Evolutionary conservation across 768 basidiomycete genomes (phyloP), one percentile per base, ranked within the genome.

Genomic region (Pluteus cervinus): DNA sequence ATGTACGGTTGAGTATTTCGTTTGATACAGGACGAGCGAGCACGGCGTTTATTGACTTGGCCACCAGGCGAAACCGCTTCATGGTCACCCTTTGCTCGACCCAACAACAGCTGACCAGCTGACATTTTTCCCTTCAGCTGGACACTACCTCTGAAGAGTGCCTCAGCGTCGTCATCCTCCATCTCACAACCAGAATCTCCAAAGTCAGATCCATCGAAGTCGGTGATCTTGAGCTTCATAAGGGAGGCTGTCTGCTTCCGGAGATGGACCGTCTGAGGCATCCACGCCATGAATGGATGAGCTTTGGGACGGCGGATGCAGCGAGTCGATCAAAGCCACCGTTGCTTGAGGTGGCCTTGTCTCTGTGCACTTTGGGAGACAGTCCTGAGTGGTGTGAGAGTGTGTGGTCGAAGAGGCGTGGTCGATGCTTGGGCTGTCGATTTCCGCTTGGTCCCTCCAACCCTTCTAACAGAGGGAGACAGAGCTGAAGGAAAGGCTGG

Each of bases 31-130:
- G 85, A 36, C 84, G 81, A 76, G 8, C 81, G 76, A 1, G 84
- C 85, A 8, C 85, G 75, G 39, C 84, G 70, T 57, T 88, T 87
- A 24, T 68, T 72, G 39, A 88, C 64, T 56, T 86, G 85, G 0
- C 84, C 85, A 9, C 81, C 82, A 2, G 85, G 85, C 0, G 84
- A 87, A 41, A 86, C 67, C 1, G 76, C 77, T 44, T 79, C 81
- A 24, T 28, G 40, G 2, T 45, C 41, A 15, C 43, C 41, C 35
- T 20, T 34, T 5, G 31, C 23, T 29, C 36, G 47, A 3, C 39
- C 36, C 17, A 46, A 42, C n/a, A n/a, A n/a, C 33, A 42, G 40
- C 37, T 50, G 52, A n/a, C 42, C 29, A 42, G 49, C 41, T 15
- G 45, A 42, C 25, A 51, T 57, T 18, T 45, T 51, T 36, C 51